These are phyloP conservation scores for Ceratocystis papillata DNA, from an alignment of 2,329 filamentous ascomycete species.

Conservation along the genomic window DNA sequence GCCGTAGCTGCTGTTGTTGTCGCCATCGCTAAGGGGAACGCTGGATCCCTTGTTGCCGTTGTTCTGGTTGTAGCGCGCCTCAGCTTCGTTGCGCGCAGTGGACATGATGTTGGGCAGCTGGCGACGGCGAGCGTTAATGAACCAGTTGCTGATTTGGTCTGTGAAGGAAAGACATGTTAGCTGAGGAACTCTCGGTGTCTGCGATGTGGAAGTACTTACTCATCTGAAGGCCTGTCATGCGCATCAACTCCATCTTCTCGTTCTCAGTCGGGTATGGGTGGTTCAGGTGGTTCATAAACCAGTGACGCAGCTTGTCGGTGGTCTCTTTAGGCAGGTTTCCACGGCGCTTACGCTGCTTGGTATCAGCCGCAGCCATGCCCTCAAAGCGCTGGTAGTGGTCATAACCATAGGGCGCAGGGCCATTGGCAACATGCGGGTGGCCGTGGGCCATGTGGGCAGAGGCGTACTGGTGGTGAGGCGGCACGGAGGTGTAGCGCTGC, in stretches of 20 bases:
- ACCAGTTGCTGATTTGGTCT: constrained; percentile 71
- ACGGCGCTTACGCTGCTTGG: constrained; percentile 52
- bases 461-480: constrained; percentile 35
- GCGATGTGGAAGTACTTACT: constrained; percentile 43
- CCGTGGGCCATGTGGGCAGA: constrained; percentile 26
- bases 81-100: constrained; percentile 43
- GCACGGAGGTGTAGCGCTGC: constrained; percentile 14
- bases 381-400: constrained; percentile 37
- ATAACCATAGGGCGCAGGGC: constrained; percentile 36
- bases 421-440: constrained; percentile 30
- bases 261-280: constrained; percentile 84
- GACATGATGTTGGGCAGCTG: constrained; percentile 49
- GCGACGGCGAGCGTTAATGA: constrained; percentile 64
- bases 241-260: constrained; percentile 73
- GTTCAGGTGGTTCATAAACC: constrained; percentile 66
- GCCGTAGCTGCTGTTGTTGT: constrained; percentile 35
- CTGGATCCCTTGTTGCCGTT: constrained; percentile 30
- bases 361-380: constrained; percentile 35
- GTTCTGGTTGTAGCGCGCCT: constrained; percentile 32
- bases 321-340: constrained; percentile 87
- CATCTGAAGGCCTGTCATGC: constrained; percentile 64
- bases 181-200: neutral
- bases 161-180: constrained; percentile 14
- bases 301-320: constrained; percentile 67
- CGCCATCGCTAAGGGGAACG: constrained; percentile 38